Conservation (phyloP, 371 early-diverging fungal genomes). For the Mucor mucedo region DNA sequence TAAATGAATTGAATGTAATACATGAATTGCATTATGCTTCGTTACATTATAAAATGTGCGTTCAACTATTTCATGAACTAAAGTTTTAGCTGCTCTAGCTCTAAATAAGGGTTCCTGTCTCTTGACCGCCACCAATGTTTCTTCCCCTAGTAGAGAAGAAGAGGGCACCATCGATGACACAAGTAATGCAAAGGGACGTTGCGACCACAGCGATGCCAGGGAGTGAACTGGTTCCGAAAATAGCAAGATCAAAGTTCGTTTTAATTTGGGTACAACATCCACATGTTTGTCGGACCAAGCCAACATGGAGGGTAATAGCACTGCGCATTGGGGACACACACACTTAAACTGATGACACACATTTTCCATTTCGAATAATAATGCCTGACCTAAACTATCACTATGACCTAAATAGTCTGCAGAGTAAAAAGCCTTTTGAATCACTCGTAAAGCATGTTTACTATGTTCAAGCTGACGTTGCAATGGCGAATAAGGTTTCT, state of each 20-base stretch:
- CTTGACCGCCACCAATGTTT: conserved; percentile 11
- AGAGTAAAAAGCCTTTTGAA: conserved; percentile 48
- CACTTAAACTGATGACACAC: conserved; percentile 52
- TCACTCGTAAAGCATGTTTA: conserved; percentile 40
- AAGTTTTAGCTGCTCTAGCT: conserved; percentile 13
- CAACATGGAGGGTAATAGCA: conserved; percentile 50
- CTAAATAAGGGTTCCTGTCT: conserved; percentile 18
- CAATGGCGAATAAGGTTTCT: conserved; percentile 7
- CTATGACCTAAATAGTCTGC: conserved; percentile 48
- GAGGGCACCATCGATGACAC: conserved; percentile 28
- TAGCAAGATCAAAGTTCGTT: conserved; percentile 27
- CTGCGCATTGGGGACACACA: conserved; percentile 44
- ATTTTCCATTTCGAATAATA: conserved; percentile 37
- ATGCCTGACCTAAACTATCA: conserved; percentile 36
- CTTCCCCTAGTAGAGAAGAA: conserved; percentile 8
- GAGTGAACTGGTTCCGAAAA: conserved; percentile 50
- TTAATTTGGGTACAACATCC: conserved; percentile 29
- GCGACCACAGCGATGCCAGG: conserved; percentile 43
- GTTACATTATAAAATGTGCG: conserved; percentile 38
- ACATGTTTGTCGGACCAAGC: conserved; percentile 44
- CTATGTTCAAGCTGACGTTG: conserved; percentile 35
- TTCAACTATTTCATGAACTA: conserved; percentile 29
- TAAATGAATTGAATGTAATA: conserved; percentile 46
- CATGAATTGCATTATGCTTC: conserved; percentile 51
- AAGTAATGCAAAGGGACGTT: conserved; percentile 42